Base-by-base conservation (phyloP, 768 basidiomycete species). In the Albatrellus ellisii region DNA sequence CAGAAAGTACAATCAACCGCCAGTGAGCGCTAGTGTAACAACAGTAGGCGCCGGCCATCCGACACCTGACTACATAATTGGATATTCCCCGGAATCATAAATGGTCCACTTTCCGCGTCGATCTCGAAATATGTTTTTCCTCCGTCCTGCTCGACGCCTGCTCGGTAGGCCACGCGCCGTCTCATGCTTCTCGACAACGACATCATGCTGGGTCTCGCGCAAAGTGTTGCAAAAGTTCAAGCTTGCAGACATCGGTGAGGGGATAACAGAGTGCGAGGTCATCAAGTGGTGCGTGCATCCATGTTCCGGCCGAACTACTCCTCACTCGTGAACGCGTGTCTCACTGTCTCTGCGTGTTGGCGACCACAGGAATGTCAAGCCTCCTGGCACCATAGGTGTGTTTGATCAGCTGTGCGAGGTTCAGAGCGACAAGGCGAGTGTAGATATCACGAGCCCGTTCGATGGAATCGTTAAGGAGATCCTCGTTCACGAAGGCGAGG, bases 261-360 rank as follows among this genome's bases (percentile, higher is more conserved):
- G 88, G 4, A 89, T 91, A 50, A 88, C 86, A 18, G 87, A 91
- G 59, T 86, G 84, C 54, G 86, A 92, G 61, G 72, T 91, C 49
- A 77, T 92, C 36, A 79, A 78, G 58, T 91, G 88, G 87, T 83
- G 47, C 46, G 75, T 67, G 11, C 18, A 6, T 15, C 17, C 28
- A 42, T 42, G 21, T 28, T 21, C 54, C 18, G 28, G 54, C 52
- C 11, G 24, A n/a, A 24, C 26, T 26, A 2, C 21, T 18, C 41
- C 46, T 9, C 35, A 10, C 17, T 36, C 14, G 14, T 21, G 35
- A 20, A 36, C 35, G 35, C 35, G 21, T 36, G n/a, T 18, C 25
- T 36, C 20, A 2, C 31, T 21, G 5, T 21, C 35, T 36, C 6
- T 14, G n/a, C 2, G 11, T 18, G 31, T 7, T n/a, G 31, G 8